phyloP scores from a whole-genome alignment of 768 basidiomycete species.

The Hypsizygus marmoreus region DNA sequence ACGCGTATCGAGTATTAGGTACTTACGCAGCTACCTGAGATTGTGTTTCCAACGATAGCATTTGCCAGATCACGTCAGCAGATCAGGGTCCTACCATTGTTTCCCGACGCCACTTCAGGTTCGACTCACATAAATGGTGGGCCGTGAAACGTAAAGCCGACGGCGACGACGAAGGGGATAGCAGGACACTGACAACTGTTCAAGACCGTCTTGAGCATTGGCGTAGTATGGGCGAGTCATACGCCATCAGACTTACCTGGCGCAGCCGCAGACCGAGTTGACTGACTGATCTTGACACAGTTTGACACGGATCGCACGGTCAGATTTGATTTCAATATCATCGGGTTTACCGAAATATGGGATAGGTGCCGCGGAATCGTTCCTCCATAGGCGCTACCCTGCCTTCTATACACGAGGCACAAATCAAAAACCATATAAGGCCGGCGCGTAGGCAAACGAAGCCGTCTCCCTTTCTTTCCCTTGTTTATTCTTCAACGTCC shows the following conservation, averaged over 20 bases:
- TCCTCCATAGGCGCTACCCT: constrained; percentile 34
- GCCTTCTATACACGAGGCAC: constrained; percentile 45
- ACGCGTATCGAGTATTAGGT: no score
- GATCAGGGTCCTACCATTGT: constrained; percentile 13
- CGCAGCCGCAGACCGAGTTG: constrained; percentile 7
- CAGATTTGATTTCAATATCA: constrained; percentile 14
- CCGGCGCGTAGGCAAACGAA: constrained; percentile 36
- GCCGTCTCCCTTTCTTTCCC: constrained; percentile 34
- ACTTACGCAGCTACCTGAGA: no score
- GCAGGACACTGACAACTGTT: not conserved
- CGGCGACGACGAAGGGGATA: constrained; percentile 4
- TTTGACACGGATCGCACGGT: constrained; percentile 13
- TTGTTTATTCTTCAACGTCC: constrained; percentile 22
- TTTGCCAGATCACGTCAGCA: constrained; percentile 10
- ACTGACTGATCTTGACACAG: constrained; percentile 12
- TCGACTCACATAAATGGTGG: constrained; percentile 16
- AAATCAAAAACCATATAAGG: constrained; percentile 43
- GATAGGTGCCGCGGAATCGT: constrained; percentile 24
- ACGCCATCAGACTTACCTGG: not conserved
- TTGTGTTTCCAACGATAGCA: not conserved
- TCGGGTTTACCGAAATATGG: constrained; percentile 17
- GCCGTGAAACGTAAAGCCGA: constrained; percentile 21
- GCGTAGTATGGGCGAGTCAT: constrained; percentile 3
- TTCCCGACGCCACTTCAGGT: constrained; percentile 21
- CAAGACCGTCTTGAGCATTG: not conserved